phyloP scores from a whole-genome alignment of 257 asterid genomes.

The Echites panduratus region DNA sequence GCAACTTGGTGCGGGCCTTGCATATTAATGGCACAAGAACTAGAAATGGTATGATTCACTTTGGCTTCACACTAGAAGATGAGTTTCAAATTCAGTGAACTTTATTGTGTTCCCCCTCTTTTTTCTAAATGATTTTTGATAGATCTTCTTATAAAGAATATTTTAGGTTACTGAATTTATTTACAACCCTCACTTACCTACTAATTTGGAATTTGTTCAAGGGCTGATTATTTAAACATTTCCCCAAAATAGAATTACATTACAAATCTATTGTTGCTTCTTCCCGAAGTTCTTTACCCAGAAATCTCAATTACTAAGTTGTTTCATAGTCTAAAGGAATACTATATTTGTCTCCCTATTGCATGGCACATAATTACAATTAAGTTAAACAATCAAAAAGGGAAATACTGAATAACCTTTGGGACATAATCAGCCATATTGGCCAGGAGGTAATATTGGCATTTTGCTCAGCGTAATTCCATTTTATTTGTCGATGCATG shows the following conservation, averaged over 20 bases:
- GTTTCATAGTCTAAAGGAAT: background rate
- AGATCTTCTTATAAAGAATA: background rate
- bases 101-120: background rate
- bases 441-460: background rate
- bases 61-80: background rate
- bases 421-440: background rate
- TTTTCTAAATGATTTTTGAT: background rate
- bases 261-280: background rate
- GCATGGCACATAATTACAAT: background rate
- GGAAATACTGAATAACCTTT: background rate
- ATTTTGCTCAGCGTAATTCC: background rate
- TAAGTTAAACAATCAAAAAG: background rate
- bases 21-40: constrained; percentile 95
- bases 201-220: too few species aligned
- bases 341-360: background rate
- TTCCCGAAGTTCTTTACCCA: background rate
- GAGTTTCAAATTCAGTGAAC: background rate
- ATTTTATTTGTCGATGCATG: background rate
- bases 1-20: constrained; percentile 99
- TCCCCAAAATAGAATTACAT: too few species aligned
- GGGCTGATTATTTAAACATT: background rate
- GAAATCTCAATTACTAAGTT: background rate
- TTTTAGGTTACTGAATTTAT: background rate
- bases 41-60: constrained; percentile 65
- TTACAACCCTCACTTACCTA: too few species aligned